Conservation (phyloP, 768 basidiomycete species). For the Suillus placidus region DNA sequence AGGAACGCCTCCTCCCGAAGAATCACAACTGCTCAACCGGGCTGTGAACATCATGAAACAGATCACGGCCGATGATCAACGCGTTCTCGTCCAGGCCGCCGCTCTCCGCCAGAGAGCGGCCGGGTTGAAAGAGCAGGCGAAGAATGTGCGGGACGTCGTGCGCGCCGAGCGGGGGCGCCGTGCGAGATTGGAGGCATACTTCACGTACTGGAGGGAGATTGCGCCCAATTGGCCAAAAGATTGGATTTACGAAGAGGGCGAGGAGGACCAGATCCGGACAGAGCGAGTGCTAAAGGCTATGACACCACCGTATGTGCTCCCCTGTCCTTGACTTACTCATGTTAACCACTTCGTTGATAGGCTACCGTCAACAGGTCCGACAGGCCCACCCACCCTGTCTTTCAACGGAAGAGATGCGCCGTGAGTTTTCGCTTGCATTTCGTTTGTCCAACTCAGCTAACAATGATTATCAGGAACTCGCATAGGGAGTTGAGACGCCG, state of each 20-base stretch:
- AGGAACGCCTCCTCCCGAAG: constrained; percentile 24
- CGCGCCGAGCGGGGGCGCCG: constrained; percentile 27
- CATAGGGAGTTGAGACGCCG: not conserved
- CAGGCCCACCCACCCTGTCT: not conserved
- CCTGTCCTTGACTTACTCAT: not conserved
- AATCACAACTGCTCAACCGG: constrained; percentile 21
- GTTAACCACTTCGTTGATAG: not conserved
- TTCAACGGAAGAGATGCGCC: not conserved
- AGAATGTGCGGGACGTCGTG: constrained; percentile 24
- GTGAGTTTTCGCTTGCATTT: not conserved
- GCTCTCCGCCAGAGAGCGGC: constrained; percentile 21
- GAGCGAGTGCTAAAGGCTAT: not conserved
- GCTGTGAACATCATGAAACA: constrained; percentile 31
- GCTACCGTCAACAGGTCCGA: not conserved
- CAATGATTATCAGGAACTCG: not conserved
- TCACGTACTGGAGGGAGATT: constrained; percentile 32
- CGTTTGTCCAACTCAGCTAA: not conserved
- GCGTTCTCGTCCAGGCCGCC: constrained; percentile 16
- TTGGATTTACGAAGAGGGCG: constrained; percentile 25
- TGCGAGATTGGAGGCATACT: constrained; percentile 31
- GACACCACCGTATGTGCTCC: not conserved
- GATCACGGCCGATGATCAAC: constrained; percentile 23
- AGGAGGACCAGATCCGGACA: not conserved
- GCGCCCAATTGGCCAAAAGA: constrained; percentile 25
- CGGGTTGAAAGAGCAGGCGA: constrained; percentile 23